Evolutionary conservation across 1,139 yeast species (phyloP).

Genomic region (Blastobotrys ciferrii): DNA sequence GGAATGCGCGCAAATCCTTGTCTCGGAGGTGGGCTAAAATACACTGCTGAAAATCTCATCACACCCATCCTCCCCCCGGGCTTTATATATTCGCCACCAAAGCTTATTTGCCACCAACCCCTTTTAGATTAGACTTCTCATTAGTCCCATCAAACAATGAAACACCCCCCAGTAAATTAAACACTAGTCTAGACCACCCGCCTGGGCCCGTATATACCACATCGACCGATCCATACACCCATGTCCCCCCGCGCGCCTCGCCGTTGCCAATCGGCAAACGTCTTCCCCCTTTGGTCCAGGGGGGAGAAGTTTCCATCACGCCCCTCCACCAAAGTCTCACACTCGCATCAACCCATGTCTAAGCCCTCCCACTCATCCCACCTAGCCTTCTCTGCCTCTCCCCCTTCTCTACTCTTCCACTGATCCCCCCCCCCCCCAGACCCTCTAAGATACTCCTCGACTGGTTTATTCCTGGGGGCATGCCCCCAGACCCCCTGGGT

Average conservation of each 20-base stretch:
- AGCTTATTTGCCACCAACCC: neutral
- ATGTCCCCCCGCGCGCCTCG: neutral
- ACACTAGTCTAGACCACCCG: too few relatives aligned
- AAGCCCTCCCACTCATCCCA: too few relatives aligned
- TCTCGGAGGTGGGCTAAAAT: neutral
- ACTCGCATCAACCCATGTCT: neutral
- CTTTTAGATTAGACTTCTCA: neutral
- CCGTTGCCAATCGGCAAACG: neutral
- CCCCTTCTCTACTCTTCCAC: neutral
- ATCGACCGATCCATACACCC: neutral
- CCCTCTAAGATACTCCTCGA: too few relatives aligned
- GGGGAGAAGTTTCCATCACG: neutral
- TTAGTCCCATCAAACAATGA: neutral
- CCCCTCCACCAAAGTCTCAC: neutral
- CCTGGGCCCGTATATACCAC: too few relatives aligned
- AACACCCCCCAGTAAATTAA: neutral
- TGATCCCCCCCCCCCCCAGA: too few relatives aligned
- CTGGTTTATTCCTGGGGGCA: too few relatives aligned
- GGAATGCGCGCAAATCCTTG: neutral
- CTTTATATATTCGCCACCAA: neutral
- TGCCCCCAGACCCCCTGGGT: too few relatives aligned
- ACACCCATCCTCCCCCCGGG: too few relatives aligned
- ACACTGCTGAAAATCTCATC: neutral
- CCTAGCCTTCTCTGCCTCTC: too few relatives aligned
- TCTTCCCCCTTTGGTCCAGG: neutral